Evolutionary conservation across 768 basidiomycete species (phyloP).

Genomic region (Mycena chlorophos): DNA sequence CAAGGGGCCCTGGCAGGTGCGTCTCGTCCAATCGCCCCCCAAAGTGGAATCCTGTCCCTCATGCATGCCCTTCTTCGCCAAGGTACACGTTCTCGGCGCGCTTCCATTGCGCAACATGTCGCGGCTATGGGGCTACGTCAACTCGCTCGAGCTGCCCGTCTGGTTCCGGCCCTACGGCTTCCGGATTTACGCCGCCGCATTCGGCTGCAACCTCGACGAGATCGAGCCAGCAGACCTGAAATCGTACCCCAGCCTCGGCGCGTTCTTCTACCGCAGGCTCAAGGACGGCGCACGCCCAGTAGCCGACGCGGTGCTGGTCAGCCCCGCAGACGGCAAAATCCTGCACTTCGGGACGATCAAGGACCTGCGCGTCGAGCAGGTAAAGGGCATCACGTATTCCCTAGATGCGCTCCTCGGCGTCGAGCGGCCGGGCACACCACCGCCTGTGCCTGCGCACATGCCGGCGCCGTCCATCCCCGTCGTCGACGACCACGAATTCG

Average conservation of each 20-base stretch:
- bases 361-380: constrained; percentile 84
- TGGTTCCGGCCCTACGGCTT: constrained; percentile 95
- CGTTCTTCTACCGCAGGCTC: constrained; percentile 91
- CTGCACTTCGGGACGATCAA: constrained; percentile 89
- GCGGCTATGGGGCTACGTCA: constrained; percentile 95
- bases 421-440: constrained; percentile 50
- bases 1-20: constrained; percentile 91
- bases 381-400: constrained; percentile 97
- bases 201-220: constrained; percentile 93
- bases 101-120: constrained; percentile 93
- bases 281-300: constrained; percentile 82
- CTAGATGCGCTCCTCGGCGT: constrained; percentile 90
- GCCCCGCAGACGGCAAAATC: constrained; percentile 91
- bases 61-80: neutral
- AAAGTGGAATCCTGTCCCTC: neutral
- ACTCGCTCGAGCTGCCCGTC: constrained; percentile 87
- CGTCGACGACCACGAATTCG: constrained; percentile 88
- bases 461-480: constrained; percentile 50
- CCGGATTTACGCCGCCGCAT: constrained; percentile 80
- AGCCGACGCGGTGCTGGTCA: constrained; percentile 74
- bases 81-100: constrained; percentile 97
- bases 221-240: constrained; percentile 76
- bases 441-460: constrained; percentile 38
- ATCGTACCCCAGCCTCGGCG: constrained; percentile 85
- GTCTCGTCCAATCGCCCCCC: no score